Percentiles rank a stretch among this genome's conserved stretches.
These are phyloP conservation scores for Colletotrichum cordylinicola DNA, from an alignment of 2,329 filamentous ascomycete species.

Conservation along the genomic window DNA sequence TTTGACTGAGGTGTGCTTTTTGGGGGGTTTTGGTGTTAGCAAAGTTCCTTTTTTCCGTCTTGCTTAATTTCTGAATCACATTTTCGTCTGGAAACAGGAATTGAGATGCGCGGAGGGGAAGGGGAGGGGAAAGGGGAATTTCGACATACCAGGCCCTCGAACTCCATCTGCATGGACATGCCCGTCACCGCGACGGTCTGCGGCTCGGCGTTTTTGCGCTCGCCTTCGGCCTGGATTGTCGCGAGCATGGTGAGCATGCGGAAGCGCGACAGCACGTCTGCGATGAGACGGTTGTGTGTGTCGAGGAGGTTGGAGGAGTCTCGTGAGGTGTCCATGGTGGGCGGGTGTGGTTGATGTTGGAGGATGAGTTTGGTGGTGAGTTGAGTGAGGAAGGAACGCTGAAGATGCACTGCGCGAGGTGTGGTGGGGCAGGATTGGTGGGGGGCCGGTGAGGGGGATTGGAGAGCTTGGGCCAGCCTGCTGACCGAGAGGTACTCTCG, in stretches of 20 bases:
- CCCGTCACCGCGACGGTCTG: constrained; percentile 47
- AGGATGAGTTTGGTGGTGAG: background rate
- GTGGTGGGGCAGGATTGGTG: background rate
- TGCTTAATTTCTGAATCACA: too few species aligned
- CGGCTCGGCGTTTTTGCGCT: constrained; percentile 40
- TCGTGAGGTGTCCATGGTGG: constrained; percentile 16
- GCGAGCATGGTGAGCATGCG: constrained; percentile 49
- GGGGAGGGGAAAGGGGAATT: background rate
- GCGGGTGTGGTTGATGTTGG: background rate
- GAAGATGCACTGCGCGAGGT: background rate
- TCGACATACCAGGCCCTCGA: constrained; percentile 43
- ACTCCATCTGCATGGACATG: constrained; percentile 51
- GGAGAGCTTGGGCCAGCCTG: background rate
- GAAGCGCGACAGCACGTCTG: constrained; percentile 49
- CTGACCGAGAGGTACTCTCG: background rate
- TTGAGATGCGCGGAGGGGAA: background rate
- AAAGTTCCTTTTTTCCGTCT: too few species aligned
- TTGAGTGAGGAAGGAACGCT: background rate
- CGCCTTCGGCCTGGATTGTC: constrained; percentile 46
- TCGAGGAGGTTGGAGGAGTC: constrained; percentile 31
- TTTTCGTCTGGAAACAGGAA: too few species aligned
- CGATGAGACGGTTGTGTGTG: constrained; percentile 50
- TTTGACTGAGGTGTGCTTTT: constrained; percentile 47
- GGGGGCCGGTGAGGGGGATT: background rate
- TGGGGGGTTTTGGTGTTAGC: background rate